Percentiles rank a stretch among this genome's conserved stretches.
These are phyloP conservation scores for Lactarius akahatsu DNA, from an alignment of 768 basidiomycete species.

Conservation along the genomic window DNA sequence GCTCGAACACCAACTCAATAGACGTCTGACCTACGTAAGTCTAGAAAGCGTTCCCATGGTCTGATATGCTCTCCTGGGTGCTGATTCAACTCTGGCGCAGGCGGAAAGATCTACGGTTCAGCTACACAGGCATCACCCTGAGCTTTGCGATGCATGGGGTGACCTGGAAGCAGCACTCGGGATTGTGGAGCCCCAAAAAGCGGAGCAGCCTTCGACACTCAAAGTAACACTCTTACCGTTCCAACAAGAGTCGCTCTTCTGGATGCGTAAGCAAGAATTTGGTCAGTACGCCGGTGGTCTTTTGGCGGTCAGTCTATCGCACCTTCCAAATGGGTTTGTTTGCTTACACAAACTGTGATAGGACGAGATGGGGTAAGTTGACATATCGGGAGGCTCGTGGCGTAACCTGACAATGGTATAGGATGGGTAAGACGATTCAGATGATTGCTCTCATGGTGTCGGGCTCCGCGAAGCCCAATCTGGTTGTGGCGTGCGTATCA, in stretches of 20 bases:
- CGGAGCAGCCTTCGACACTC: constrained; percentile 77
- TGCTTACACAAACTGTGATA: constrained; percentile 34
- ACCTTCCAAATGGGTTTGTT: constrained; percentile 1
- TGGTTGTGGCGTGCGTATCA: constrained; percentile 81
- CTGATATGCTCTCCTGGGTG: background rate
- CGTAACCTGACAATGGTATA: constrained; percentile 34
- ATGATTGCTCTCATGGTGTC: constrained; percentile 87
- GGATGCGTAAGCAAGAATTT: constrained; percentile 95
- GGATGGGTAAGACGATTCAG: constrained; percentile 96
- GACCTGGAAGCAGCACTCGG: constrained; percentile 67
- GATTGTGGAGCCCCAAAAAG: constrained; percentile 62
- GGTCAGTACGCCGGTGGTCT: constrained; percentile 88
- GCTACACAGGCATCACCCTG: constrained; percentile 70
- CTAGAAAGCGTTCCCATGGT: background rate
- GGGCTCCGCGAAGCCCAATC: constrained; percentile 74
- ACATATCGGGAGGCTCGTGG: constrained; percentile 6
- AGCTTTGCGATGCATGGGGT: constrained; percentile 84
- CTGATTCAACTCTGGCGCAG: constrained; percentile 39
- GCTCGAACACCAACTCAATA: constrained; percentile 59
- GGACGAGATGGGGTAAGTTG: constrained; percentile 88
- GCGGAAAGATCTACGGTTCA: constrained; percentile 68
- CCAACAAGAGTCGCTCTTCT: constrained; percentile 90
- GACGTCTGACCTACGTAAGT: constrained; percentile 70
- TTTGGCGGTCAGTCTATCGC: constrained; percentile 63
- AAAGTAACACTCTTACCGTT: constrained; percentile 89